These are phyloP conservation scores for Avena sativa DNA, from an alignment of 176 grass and related monocot genomes.

Conservation along the genomic window DNA sequence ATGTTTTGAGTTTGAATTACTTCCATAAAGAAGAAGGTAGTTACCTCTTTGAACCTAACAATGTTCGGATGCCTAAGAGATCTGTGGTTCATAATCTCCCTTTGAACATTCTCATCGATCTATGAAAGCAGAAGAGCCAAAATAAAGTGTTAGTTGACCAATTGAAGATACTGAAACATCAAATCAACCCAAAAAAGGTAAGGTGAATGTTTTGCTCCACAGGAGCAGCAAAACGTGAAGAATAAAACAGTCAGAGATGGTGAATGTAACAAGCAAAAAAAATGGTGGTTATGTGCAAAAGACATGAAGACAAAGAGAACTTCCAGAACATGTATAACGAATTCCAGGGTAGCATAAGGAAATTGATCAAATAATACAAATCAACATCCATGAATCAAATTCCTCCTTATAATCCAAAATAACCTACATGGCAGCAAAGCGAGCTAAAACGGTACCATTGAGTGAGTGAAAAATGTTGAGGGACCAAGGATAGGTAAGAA, in stretches of 20 bases:
- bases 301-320: neutral
- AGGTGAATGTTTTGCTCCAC: neutral
- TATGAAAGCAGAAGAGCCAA: slow-evolving; percentile 39
- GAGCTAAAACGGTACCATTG: neutral
- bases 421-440: neutral
- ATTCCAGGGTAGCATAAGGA: slow-evolving; percentile 20
- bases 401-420: neutral
- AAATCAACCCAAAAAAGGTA: neutral
- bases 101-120: slow-evolving; percentile 99
- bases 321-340: neutral
- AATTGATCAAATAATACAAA: neutral
- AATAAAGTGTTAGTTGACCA: slow-evolving; percentile 13
- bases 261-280: neutral
- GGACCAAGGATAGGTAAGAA: neutral
- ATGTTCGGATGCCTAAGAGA: slow-evolving; percentile 94
- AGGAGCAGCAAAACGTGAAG: neutral
- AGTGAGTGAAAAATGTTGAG: neutral
- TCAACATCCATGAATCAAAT: slow-evolving; percentile 12
- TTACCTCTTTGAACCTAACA: slow-evolving; percentile 94
- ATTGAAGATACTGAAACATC: slow-evolving; percentile 27
- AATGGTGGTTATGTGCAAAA: neutral
- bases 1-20: slow-evolving; percentile 3
- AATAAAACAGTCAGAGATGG: neutral
- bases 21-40: slow-evolving; percentile 16
- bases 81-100: slow-evolving; percentile 99